phyloP scores from a whole-genome alignment of 805 yeast genomes.

The Jamesozyma gamospora region DNA sequence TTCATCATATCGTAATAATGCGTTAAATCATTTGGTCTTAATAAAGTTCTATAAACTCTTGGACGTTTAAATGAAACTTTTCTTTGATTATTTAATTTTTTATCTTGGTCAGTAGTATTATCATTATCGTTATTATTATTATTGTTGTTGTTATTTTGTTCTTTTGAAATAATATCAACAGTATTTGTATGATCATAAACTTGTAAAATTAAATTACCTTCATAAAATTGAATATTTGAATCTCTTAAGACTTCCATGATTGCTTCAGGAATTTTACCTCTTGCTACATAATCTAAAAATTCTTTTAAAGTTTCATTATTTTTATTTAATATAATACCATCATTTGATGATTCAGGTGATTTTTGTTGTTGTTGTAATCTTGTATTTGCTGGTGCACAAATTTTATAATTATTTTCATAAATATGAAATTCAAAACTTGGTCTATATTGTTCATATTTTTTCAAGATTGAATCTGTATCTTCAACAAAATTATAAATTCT shows the following conservation, averaged over 20 bases:
- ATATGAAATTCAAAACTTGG: conserved; percentile 85
- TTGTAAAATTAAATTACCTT: conserved; percentile 79
- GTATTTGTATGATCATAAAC: conserved; percentile 74
- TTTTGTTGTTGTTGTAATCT: conserved; percentile 30
- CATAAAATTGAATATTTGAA: conserved; percentile 74
- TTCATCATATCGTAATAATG: conserved; percentile 76
- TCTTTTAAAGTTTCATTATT: conserved; percentile 67
- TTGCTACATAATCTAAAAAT: conserved; percentile 68
- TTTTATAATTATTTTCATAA: conserved; percentile 82
- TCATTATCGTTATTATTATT: too few species aligned
- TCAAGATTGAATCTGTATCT: conserved; percentile 60
- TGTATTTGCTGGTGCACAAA: conserved; percentile 57
- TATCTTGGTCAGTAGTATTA: background rate
- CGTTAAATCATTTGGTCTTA: conserved; percentile 73
- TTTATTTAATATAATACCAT: conserved; percentile 69
- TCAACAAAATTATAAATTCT: conserved; percentile 52
- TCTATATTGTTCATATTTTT: conserved; percentile 65
- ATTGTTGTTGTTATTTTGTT: too few species aligned
- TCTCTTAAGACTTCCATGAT: conserved; percentile 84
- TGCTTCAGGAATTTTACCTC: conserved; percentile 80
- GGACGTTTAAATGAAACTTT: conserved; percentile 37
- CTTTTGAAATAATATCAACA: conserved; percentile 21
- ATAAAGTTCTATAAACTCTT: conserved; percentile 62
- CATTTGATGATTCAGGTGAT: conserved; percentile 32
- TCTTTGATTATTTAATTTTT: background rate